Evolutionary conservation across 2,329 filamentous ascomycete genomes (phyloP), one percentile per base, ranked within the genome.

Genomic region (Dactylellina leptospora): DNA sequence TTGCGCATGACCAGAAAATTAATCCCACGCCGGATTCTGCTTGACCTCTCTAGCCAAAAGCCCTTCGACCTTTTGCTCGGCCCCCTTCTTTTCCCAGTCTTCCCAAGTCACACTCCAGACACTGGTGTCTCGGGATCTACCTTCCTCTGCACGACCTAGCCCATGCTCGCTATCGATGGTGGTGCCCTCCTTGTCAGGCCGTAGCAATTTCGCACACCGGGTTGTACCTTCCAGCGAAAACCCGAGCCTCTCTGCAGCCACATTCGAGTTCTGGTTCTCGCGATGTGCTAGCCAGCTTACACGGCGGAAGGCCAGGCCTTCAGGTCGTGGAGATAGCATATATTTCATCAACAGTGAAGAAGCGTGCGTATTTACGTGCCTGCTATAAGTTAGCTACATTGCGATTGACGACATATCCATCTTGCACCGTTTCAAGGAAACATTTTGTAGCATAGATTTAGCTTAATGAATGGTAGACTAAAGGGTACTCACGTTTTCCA

Each of bases 31-130:
- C 18, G 53, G 47, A n/a, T 60, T 63, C 27, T 44, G 16, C 22
- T 64, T 64, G 1, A 72, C 68, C 45, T 72, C 68, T 36, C 68
- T 45, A 11, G 51, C 59, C 28, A 72, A 30, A 18, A 72, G 16
- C 22, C 18, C 53, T 30, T 63, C 45, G 16, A 64, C 59, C 48
- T 38, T 58, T 22, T 53, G 44, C 11, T 62, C 53, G 23, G 28
- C 36, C 1, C 68, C 68, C 5, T 33, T 30, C 40, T 51, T 47
- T 22, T 64, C 68, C 68, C 68, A 72, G 28, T 72, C 68, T 38
- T 72, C 61, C 68, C 68, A 72, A 13, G 68, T 72, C 22, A 72
- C 44, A 25, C 68, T 72, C 68, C 68, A 72, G n/a, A 72, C 68
- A 44, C 58, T 53, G 6, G 68, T 72, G 58, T 72, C 51, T 25